phyloP scores from a whole-genome alignment of 208 protist species.

The Acanthamoeba lenticulata region DNA sequence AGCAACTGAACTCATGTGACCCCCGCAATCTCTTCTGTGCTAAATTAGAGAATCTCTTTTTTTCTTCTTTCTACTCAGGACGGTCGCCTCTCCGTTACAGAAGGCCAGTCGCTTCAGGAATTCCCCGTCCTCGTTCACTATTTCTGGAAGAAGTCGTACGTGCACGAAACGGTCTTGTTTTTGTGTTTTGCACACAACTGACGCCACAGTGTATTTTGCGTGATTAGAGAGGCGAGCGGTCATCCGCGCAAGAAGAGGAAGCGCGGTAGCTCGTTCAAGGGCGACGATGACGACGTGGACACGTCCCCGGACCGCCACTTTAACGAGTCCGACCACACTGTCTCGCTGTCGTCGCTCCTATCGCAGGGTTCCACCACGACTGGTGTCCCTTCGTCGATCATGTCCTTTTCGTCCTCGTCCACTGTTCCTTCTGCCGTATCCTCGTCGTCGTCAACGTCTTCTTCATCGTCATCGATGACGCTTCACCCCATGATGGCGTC shows the following conservation, averaged over 20 bases:
- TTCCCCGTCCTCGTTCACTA: constrained; percentile 67
- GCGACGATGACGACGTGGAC: constrained; percentile 14
- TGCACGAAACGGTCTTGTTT: background rate
- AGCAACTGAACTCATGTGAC: background rate
- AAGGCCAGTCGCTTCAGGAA: constrained; percentile 61
- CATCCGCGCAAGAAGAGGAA: constrained; percentile 67
- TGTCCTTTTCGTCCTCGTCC: background rate
- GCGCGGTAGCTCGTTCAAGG: constrained; percentile 17
- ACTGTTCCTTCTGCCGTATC: background rate
- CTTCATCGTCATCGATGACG: background rate
- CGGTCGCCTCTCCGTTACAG: constrained; percentile 54
- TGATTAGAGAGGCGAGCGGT: background rate
- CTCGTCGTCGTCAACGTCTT: background rate
- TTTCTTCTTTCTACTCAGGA: background rate
- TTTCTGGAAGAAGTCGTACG: constrained; percentile 62
- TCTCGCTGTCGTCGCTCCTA: background rate
- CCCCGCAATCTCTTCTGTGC: background rate
- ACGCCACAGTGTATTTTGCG: too few relatives aligned
- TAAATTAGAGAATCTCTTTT: background rate
- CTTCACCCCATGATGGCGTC: background rate
- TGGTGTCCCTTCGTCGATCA: background rate
- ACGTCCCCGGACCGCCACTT: background rate
- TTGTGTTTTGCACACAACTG: background rate
- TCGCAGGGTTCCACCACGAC: background rate
- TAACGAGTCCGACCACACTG: background rate